Evolutionary conservation across 2,329 filamentous ascomycete species (phyloP), one percentile per base, ranked within the genome.

Genomic region (Hymenoscyphus occultus): DNA sequence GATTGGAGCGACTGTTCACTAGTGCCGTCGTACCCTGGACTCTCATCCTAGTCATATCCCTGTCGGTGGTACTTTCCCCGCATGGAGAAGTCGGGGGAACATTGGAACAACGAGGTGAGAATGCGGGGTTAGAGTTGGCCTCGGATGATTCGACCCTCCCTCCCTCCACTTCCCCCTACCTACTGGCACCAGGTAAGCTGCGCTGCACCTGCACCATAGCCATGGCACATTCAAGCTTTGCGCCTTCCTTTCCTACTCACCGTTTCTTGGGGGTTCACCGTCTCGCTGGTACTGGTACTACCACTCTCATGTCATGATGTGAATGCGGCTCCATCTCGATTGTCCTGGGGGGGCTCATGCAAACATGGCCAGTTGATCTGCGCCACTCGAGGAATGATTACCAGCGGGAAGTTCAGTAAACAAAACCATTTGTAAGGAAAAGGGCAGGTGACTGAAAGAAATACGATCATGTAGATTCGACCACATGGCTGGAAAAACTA

Each of bases 1-100:
- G 59, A 70, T 69, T 70, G 68, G 68, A 45, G 67, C 67, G 68
- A 66, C 58, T 70, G 59, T 66, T 31, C 51, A 19, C 22, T 5
- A 54, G 19, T 13, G n/a, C 51, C 31, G 54, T 35, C 39, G 58
- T 54, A 28, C 19, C 13, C 48, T 19, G 19, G 45, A 35, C 6
- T 35, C 35, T 35, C 35, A 6, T 4, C 35, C 35, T 35, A 35
- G 35, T 7, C 35, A 28, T 13, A 57, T 57, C 54, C 56, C 22
- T 31, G 48, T 35, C 39, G 40, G 31, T 48, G 39, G 48, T 14
- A 51, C 31, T 31, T 63, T 56, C 60, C 64, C 64, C 39, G 56
- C 51, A 40, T 28, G 19, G 10, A 22, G 39, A 28, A 40, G 40
- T 59, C 57, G 28, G 32, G 35, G 16, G 35, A 48, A 39, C 16